Base-by-base conservation (phyloP, 2,329 filamentous ascomycete genomes). In the Colletotrichum somersetense region DNA sequence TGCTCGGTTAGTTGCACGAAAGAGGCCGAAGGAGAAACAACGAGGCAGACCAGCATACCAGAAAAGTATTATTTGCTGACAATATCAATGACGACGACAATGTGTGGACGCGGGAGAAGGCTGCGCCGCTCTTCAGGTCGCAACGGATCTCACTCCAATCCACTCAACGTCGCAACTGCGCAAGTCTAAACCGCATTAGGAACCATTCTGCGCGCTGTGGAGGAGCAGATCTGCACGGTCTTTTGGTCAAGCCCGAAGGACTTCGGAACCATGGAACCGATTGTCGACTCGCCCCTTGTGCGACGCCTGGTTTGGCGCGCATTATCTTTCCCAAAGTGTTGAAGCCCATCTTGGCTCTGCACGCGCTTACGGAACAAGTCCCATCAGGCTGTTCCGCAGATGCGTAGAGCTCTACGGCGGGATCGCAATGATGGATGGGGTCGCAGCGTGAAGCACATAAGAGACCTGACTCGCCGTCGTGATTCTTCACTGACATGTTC, bases 121-220 rank as follows among this genome's bases (percentile, higher is more conserved):
- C 52, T 62, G 23, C 38, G 50, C 62, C 48, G 38, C 38, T 33
- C 18, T 16, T 64, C 3, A 18, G 50, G 48, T 6, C 35, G 46
- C 38, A 30, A 18, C 33, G 2, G n/a, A 46, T 26, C 35, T 55
- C 30, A 42, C 18, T 33, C 46, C 23, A 55, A 35, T 46, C 63
- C 63, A 67, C 20, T 59, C 57, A 46, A 53, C 20, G 38, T 30
- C 56, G 52, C 33, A 3, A n/a, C 67, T 40, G 53, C 33, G 14
- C 57, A 44, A 40, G 12, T 12, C 68, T 71, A 71, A 20, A 16
- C 64, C 44, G 35, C 8, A 63, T 71, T 26, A 30, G 68, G 68
- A 58, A 59, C 1, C 65, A 68, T 71, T 71, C 23, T 11, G 68
- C 68, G 68, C 64, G 64, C 65, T n/a, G 67, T 62, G 48, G n/a